A percentile compares a stretch with the other conserved stretches of the same genome.
phyloP scores from a whole-genome alignment of 768 basidiomycete genomes.

The Leccinum longicurvipes region DNA sequence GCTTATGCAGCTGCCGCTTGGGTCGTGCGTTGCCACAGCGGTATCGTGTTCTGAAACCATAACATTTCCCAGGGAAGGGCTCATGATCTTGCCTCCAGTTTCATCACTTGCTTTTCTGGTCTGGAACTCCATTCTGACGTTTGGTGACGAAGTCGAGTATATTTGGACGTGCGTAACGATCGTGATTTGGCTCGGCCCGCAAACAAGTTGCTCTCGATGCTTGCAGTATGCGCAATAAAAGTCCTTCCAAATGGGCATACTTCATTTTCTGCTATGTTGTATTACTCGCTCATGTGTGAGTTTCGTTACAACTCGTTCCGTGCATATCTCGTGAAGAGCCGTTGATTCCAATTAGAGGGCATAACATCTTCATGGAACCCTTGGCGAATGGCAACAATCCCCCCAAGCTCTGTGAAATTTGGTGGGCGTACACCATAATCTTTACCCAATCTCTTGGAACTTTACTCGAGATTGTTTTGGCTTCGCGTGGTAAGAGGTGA shows the following conservation, averaged over 20 bases:
- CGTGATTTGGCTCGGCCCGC: neutral
- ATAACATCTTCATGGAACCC: too few species aligned
- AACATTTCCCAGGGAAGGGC: neutral
- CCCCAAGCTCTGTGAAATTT: conserved; percentile 4
- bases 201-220: neutral
- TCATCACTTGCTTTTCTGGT: conserved; percentile 10
- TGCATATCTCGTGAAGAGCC: too few species aligned
- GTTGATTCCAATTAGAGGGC: too few species aligned
- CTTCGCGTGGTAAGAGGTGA: conserved; percentile 9
- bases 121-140: conserved; percentile 12
- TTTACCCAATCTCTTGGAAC: neutral
- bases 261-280: conserved; percentile 24
- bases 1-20: neutral
- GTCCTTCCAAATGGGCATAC: conserved; percentile 28
- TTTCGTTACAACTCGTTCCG: neutral
- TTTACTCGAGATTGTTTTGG: conserved; percentile 18
- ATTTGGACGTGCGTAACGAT: conserved; percentile 15
- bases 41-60: neutral
- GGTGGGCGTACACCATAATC: conserved; percentile 3
- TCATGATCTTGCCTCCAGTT: conserved; percentile 5
- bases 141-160: conserved; percentile 17
- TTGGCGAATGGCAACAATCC: neutral
- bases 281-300: conserved; percentile 4
- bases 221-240: conserved; percentile 22
- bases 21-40: neutral